Evolutionary conservation across 306 rosid genomes (phyloP), one percentile per base, ranked within the genome.

Genomic region (Chamaecrista fasciculata): DNA sequence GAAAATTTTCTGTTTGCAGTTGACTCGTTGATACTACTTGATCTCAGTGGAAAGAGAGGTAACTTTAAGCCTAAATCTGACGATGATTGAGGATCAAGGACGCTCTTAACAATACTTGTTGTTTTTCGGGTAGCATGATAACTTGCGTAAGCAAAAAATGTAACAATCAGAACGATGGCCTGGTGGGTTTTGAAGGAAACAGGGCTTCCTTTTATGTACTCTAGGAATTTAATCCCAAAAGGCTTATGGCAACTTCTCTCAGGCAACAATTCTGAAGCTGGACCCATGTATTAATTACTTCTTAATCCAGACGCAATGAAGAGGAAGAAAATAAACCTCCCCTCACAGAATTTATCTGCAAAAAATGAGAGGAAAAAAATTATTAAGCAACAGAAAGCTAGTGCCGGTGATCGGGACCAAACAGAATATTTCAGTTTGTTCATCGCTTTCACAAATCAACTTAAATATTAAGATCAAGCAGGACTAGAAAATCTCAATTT

Each of bases 91-190:
- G 99, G 97, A 82, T 95, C 99, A 69, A 95, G 99, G 9, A 89
- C 87, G 76, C 92, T 95, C 84, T 95, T 91, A 11, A 95, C 95
- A 72, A 95, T 83, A 56, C 99, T 95, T 1, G 96, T 89, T 44
- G 99, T 91, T 82, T 95, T 95, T 64, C 99, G 43, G 14, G 99
- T 86, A 9, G 99, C 96, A 59, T 95, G 99, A 69, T 91, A 91
- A 75, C 94, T 87, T 26, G 99, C 80, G 57, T 95, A 95, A 19
- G 99, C 96, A 2, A 95, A 29, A 78, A 95, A 95, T 12, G 99
- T 95, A 25, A 91, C 82, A 53, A 91, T 69, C 50, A 95, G 72
- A 80, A 95, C 97, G 16, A 91, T 81, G 44, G 71, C 82, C 81
- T 95, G 99, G 80, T 91, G 86, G 66, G 95, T 81, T 82, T 84